These are phyloP conservation scores for Rutstroemia sp. DNA, from an alignment of 2,329 filamentous ascomycete species.

Conservation along the genomic window DNA sequence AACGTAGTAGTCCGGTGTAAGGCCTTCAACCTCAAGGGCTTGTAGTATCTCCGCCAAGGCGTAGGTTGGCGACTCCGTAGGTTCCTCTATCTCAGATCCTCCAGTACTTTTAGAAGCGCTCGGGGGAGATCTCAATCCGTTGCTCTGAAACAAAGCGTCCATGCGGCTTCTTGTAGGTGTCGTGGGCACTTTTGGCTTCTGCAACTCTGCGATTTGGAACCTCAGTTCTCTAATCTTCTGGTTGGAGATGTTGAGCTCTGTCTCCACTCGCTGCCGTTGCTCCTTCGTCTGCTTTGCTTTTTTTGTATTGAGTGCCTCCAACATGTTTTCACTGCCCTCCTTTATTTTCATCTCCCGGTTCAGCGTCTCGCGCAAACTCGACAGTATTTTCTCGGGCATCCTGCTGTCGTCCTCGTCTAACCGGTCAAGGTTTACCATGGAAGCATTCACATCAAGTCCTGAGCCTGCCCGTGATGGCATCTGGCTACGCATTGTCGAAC, in stretches of 20 bases:
- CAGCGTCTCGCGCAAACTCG: conserved; percentile 72
- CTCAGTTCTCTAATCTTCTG: conserved; percentile 56
- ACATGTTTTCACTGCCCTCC: conserved; percentile 92
- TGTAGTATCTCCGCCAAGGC: conserved; percentile 85
- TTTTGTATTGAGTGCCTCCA: conserved; percentile 89
- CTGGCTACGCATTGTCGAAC: conserved; percentile 72
- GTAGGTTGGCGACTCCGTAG: conserved; percentile 82
- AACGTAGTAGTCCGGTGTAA: conserved; percentile 92
- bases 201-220: conserved; percentile 52
- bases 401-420: conserved; percentile 54
- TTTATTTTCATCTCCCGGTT: conserved; percentile 98
- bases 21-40: conserved; percentile 77
- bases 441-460: conserved; percentile 47
- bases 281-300: conserved; percentile 94
- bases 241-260: conserved; percentile 86
- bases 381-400: conserved; percentile 65
- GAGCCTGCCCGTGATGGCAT: conserved; percentile 57
- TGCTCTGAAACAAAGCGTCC: conserved; percentile 40
- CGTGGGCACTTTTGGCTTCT: conserved; percentile 41
- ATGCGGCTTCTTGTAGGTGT: conserved; percentile 43
- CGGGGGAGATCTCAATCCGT: conserved; percentile 47
- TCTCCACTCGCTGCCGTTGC: conserved; percentile 70
- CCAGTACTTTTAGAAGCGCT: conserved; percentile 48
- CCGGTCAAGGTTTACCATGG: conserved; percentile 43
- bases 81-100: conserved; percentile 58